These are phyloP conservation scores for Lentithecium fluviatile DNA, from an alignment of 495 filamentous ascomycete genomes.

Conservation along the genomic window DNA sequence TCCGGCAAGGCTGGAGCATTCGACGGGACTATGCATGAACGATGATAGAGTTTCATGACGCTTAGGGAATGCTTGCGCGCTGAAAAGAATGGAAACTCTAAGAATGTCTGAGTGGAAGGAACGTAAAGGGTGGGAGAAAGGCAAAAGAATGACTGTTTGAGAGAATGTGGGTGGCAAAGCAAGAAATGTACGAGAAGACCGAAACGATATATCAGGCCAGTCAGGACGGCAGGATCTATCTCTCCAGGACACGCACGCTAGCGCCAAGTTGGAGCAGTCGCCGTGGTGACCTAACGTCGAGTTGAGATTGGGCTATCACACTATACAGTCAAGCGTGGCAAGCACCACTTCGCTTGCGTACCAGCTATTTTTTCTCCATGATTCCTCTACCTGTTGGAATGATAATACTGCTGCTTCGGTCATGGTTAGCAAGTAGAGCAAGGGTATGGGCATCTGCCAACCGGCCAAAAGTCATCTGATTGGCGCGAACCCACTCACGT, in stretches of 20 bases:
- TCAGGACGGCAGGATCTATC: slow-evolving; percentile 25
- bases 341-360: slow-evolving; percentile 25
- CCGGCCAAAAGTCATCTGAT: slow-evolving; percentile 21
- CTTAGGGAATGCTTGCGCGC: slow-evolving; percentile 34
- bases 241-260: slow-evolving; percentile 13
- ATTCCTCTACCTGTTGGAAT: slow-evolving; percentile 23
- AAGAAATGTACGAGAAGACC: slow-evolving; percentile 51
- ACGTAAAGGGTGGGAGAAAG: slow-evolving; percentile 42
- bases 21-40: slow-evolving; percentile 45
- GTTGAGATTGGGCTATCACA: slow-evolving; percentile 31
- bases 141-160: slow-evolving; percentile 59
- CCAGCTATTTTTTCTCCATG: slow-evolving; percentile 20
- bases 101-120: slow-evolving; percentile 43
- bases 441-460: slow-evolving; percentile 27
- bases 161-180: slow-evolving; percentile 57
- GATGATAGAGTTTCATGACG: slow-evolving; percentile 34
- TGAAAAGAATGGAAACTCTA: slow-evolving; percentile 29
- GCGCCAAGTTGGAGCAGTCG: slow-evolving; percentile 21
- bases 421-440: slow-evolving; percentile 27
- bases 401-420: slow-evolving; percentile 23
- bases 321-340: slow-evolving; percentile 22
- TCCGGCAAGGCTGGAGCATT: slow-evolving; percentile 42
- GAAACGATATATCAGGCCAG: slow-evolving; percentile 35
- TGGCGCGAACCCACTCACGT: slow-evolving; percentile 18
- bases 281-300: slow-evolving; percentile 20